Conservation (phyloP, 169 alveolate genomes). For the Eimeria sp. region DNA sequence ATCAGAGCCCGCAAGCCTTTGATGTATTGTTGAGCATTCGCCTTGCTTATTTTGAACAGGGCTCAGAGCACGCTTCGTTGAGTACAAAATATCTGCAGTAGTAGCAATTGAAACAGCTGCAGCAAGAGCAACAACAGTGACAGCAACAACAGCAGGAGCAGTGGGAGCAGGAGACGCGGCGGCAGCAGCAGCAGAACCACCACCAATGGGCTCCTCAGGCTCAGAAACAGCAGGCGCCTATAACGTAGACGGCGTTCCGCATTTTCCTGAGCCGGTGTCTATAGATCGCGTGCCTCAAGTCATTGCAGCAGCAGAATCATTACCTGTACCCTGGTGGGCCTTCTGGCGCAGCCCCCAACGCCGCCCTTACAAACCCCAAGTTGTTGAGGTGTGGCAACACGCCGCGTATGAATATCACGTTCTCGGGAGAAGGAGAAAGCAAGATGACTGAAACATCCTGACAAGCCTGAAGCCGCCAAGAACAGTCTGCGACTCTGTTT, state of each 20-base stretch:
- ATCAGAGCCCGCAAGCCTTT: background rate
- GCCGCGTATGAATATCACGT: slow-evolving; percentile 28
- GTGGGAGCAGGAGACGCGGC: background rate
- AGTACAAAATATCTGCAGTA: background rate
- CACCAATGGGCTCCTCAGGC: slow-evolving; percentile 32
- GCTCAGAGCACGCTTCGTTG: background rate
- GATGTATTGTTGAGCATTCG: background rate
- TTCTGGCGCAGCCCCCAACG: slow-evolving; percentile 52
- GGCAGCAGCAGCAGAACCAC: background rate
- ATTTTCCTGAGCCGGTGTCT: slow-evolving; percentile 23
- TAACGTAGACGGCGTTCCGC: slow-evolving; percentile 51
- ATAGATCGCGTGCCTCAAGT: slow-evolving; percentile 16
- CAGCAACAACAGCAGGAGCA: background rate
- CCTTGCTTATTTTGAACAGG: background rate
- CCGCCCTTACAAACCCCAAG: slow-evolving; percentile 20
- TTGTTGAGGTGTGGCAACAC: slow-evolving; percentile 49
- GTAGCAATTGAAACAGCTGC: background rate
- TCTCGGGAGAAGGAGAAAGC: background rate
- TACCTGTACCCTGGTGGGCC: slow-evolving; percentile 52
- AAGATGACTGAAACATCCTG: background rate
- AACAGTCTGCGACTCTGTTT: background rate
- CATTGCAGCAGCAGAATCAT: slow-evolving; percentile 18
- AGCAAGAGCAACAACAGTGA: background rate
- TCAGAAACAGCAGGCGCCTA: background rate
- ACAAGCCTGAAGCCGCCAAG: background rate